Evolutionary conservation across 331 rosid genomes (phyloP).

Genomic region (Acacia concinna): DNA sequence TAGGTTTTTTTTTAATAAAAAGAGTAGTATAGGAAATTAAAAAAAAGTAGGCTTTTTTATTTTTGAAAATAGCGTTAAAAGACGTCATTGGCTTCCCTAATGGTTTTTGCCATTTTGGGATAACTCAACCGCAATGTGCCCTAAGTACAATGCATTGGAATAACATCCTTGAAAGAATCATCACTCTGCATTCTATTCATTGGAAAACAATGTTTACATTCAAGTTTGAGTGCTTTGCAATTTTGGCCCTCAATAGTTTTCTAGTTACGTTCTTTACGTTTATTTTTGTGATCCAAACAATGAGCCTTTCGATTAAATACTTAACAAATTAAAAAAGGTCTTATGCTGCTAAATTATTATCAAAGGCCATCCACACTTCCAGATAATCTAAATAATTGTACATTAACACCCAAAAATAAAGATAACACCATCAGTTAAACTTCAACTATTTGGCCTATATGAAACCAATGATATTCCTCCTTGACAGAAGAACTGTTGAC

Average conservation of each 20-base stretch:
- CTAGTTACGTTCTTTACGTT: not conserved
- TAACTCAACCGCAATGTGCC: not conserved
- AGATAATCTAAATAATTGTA: not conserved
- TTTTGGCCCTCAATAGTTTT: not conserved
- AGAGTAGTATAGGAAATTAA: no score
- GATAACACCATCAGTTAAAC: not conserved
- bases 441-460: not conserved
- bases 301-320: not conserved
- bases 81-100: not conserved
- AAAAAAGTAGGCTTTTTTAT: no score
- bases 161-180: not conserved
- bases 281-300: not conserved
- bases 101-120: not conserved
- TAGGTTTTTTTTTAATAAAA: no score
- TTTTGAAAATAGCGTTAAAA: no score
- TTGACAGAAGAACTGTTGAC: not conserved
- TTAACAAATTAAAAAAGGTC: not conserved
- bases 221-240: not conserved
- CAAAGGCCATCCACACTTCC: not conserved
- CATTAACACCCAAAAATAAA: not conserved
- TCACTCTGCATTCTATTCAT: not conserved
- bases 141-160: not conserved
- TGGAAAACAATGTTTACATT: not conserved
- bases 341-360: not conserved
- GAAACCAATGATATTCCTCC: not conserved